Percentiles rank a stretch among this genome's conserved stretches.
phyloP scores from a whole-genome alignment of 805 yeast genomes.

The Metschnikowia hibisci region DNA sequence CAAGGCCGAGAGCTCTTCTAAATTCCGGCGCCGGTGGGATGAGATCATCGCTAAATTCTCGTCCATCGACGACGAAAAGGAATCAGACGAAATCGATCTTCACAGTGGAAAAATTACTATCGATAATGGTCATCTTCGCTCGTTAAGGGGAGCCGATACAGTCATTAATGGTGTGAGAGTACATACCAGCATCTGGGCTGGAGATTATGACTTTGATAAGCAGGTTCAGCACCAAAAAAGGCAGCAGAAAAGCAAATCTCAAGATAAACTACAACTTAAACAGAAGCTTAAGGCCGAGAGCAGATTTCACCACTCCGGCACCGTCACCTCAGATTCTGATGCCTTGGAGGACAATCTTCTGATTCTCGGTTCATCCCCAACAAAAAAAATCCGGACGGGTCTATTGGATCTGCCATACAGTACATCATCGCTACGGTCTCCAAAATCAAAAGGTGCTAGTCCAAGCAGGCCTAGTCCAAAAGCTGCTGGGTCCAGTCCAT shows the following conservation, averaged over 20 bases:
- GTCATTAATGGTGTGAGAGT: slow-evolving; percentile 11
- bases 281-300: slow-evolving; percentile 11
- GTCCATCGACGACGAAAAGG: slow-evolving; percentile 42
- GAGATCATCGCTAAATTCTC: slow-evolving; percentile 51
- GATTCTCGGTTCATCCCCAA: slow-evolving; percentile 29
- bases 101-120: slow-evolving; percentile 57
- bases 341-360: slow-evolving; percentile 22
- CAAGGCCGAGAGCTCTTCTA: slow-evolving; percentile 26
- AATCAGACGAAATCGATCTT: slow-evolving; percentile 65
- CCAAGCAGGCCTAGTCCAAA: neutral
- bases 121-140: slow-evolving; percentile 67
- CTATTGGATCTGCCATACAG: no score
- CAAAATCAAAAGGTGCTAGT: no score
- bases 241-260: slow-evolving; percentile 11
- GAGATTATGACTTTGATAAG: slow-evolving; percentile 28
- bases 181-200: slow-evolving; percentile 37
- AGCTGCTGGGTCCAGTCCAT: slow-evolving; percentile 1
- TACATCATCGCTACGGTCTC: no score
- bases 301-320: slow-evolving; percentile 13
- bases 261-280: slow-evolving; percentile 16
- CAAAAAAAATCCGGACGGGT: slow-evolving; percentile 18
- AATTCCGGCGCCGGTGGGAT: slow-evolving; percentile 39
- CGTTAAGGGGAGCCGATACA: slow-evolving; percentile 26
- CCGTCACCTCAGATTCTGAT: slow-evolving; percentile 9
- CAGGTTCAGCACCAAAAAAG: slow-evolving; percentile 12